Percentiles rank a stretch among this genome's conserved stretches.
Conservation (phyloP, 805 yeast species). For the Suhomyces emberorum region DNA sequence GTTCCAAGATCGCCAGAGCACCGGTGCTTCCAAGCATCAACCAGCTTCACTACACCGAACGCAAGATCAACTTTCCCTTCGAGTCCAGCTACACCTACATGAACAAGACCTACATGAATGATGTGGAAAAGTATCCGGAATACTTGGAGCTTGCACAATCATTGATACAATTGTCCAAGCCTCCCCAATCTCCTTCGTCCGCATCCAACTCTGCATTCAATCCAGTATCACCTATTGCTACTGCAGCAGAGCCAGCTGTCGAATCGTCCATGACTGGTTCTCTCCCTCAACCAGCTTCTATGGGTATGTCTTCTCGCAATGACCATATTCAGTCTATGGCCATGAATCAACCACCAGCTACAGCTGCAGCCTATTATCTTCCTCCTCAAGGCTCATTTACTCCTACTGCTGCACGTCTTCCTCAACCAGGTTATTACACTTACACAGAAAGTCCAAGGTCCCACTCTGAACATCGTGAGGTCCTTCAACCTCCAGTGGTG, state of each 20-base stretch:
- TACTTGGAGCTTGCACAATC: conserved; percentile 46
- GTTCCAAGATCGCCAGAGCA: conserved; percentile 22
- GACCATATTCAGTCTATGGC: background rate
- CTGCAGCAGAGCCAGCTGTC: background rate
- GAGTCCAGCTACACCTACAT: conserved; percentile 52
- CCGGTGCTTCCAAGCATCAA: conserved; percentile 17
- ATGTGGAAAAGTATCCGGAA: conserved; percentile 47
- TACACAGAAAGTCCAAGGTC: background rate
- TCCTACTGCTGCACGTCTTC: background rate
- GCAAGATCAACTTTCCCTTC: conserved; percentile 49
- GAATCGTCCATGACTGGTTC: background rate
- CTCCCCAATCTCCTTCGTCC: conserved; percentile 3
- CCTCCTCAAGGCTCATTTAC: conserved; percentile 5
- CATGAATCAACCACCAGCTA: background rate
- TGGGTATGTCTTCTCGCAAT: too few species aligned
- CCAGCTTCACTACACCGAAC: conserved; percentile 19
- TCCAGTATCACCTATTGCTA: background rate
- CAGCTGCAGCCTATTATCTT: conserved; percentile 2
- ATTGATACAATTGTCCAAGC: conserved; percentile 33
- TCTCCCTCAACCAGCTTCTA: background rate
- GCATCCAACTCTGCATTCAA: background rate
- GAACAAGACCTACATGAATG: conserved; percentile 45
- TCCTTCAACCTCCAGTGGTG: background rate
- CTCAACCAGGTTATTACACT: background rate
- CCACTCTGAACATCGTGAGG: background rate